These are phyloP conservation scores for Syzygium aromaticum DNA, from an alignment of 345 rosid species.

Conservation along the genomic window DNA sequence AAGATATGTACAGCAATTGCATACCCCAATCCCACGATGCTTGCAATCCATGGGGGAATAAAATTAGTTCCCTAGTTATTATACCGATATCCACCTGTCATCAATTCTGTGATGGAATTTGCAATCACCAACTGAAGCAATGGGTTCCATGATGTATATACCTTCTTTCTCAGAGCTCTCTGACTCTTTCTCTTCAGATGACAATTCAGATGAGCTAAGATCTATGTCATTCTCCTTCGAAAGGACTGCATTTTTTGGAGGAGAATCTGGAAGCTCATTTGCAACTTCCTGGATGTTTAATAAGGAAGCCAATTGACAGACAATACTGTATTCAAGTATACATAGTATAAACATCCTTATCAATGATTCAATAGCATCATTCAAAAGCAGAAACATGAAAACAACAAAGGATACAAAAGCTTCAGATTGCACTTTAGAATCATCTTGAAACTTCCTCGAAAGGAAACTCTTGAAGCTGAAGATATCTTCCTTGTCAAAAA, in stretches of 20 bases:
- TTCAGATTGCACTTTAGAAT: conserved; percentile 24
- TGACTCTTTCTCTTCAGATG: conserved; percentile 40
- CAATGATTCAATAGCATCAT: background rate
- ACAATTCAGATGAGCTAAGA: conserved; percentile 25
- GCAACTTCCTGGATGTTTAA: conserved; percentile 39
- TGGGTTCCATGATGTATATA: background rate
- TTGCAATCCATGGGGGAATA: background rate
- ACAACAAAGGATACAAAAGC: conserved; percentile 43
- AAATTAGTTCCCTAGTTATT: background rate
- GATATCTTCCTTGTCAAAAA: conserved; percentile 17
- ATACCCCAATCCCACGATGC: background rate
- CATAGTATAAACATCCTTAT: background rate
- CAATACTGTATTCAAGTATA: conserved; percentile 2
- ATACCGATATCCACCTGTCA: background rate
- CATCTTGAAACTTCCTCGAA: conserved; percentile 26
- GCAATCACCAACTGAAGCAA: background rate
- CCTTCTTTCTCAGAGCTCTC: conserved; percentile 35
- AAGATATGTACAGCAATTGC: background rate
- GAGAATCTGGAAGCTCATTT: conserved; percentile 27
- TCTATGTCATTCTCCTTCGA: conserved; percentile 24
- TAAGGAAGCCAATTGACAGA: conserved; percentile 35
- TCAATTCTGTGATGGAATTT: background rate
- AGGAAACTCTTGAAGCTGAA: conserved; percentile 27
- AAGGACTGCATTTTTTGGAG: conserved; percentile 21
- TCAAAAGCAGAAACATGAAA: background rate